Conservation (phyloP, 306 rosid genomes). For the Trichosanthes truncata region DNA sequence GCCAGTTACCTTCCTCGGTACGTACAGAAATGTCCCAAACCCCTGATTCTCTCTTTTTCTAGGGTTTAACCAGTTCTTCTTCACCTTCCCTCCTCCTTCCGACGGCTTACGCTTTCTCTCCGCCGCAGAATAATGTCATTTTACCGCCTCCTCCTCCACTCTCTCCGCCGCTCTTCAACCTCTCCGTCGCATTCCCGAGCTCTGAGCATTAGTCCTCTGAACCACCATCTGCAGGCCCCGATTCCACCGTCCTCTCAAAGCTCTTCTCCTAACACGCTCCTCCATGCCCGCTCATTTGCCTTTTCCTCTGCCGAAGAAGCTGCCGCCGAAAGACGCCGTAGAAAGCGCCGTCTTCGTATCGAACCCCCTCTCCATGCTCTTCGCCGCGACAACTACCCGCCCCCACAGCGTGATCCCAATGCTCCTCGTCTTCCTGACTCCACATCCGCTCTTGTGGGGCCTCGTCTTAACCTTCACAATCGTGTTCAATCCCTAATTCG, state of each 20-base stretch:
- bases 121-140: constrained; percentile 27
- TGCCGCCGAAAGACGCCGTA: constrained; percentile 84
- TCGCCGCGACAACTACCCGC: constrained; percentile 48
- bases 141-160: constrained; percentile 51
- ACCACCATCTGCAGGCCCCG: background rate
- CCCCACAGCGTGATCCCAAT: constrained; percentile 58
- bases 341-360: constrained; percentile 81
- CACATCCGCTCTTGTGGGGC: constrained; percentile 71
- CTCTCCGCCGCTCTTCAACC: constrained; percentile 31
- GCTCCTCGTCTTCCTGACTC: constrained; percentile 88
- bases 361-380: constrained; percentile 86
- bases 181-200: background rate
- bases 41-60: background rate
- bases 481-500: constrained; percentile 91
- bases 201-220: constrained; percentile 6
- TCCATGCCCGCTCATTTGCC: constrained; percentile 45
- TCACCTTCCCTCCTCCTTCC: background rate
- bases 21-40: background rate
- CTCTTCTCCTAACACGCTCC: background rate
- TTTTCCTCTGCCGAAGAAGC: constrained; percentile 96
- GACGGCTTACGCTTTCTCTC: background rate
- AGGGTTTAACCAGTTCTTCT: constrained; percentile 12
- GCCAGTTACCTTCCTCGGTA: background rate
- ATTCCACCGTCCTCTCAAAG: constrained; percentile 5
- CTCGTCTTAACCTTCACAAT: constrained; percentile 79